Base-by-base conservation (phyloP, 345 rosid species). In the Jatropha curcas region DNA sequence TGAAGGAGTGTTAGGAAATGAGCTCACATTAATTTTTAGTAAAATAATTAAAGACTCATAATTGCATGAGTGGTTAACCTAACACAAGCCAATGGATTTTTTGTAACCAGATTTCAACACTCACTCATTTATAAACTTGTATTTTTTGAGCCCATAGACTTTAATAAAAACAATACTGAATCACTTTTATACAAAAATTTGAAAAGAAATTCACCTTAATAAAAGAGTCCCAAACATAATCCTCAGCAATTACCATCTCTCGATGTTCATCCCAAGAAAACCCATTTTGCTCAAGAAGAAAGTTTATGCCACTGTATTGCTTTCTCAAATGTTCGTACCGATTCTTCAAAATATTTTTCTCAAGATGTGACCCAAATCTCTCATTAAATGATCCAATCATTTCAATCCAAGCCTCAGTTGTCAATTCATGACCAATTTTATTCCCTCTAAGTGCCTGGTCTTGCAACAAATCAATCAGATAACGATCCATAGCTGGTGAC, bases 251-350 rank as follows among this genome's bases (percentile, higher is more conserved):
- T 56, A 84, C 74, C 81, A 74, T 81, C 64, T 84, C 84, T 60
- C 12, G 79, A 51, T 56, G 71, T 66, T 81, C 87, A 74, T 84
- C 87, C 87, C 87, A 84, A 71, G 45, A 76, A 67, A 81, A 84
- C 1, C 81, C 83, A 53, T 51, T 79, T 67, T 76, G 87, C 62
- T 81, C 81, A 28, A 84, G 75, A 34, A 84, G 81, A 55, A 52
- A 19, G 34, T 71, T 84, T 60, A 76, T 56, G 46, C 50, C 74
- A 71, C 72, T 74, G 75, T 79, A 79, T 71, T 74, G 78, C 69
- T 41, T 56, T 77, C 87, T 81, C 71, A 84, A 77, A 61, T 58
- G 67, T 64, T 68, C 74, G 52, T 64, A 75, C 28, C 65, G 78
- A 41, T 70, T 76, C 67, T 74, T 74, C 65, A 84, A 63, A 48